phyloP scores from a whole-genome alignment of 2,329 filamentous ascomycete species.

The Clarireedia paspali region DNA sequence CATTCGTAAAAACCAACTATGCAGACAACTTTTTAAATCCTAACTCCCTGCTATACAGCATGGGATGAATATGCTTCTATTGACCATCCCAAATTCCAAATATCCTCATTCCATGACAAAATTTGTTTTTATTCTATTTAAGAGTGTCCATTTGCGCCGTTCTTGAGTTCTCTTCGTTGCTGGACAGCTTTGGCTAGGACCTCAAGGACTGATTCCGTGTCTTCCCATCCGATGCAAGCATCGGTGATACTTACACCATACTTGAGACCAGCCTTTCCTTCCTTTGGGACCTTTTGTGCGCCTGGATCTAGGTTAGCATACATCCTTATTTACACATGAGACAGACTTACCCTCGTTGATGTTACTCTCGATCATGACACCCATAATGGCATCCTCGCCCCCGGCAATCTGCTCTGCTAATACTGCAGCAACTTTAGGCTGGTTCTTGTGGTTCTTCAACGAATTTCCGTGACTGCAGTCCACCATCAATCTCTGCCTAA shows the following conservation, averaged over 20 bases:
- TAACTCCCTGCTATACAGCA: not conserved
- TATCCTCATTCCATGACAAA: not conserved
- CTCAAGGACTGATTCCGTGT: conserved; percentile 73
- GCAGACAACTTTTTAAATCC: not conserved
- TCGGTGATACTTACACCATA: conserved; percentile 97
- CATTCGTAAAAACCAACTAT: not conserved
- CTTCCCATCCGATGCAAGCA: conserved; percentile 91
- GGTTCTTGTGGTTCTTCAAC: conserved; percentile 92
- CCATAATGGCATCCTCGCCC: conserved; percentile 81
- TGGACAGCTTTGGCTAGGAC: conserved; percentile 73
- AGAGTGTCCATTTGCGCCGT: conserved; percentile 12
- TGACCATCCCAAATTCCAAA: not conserved
- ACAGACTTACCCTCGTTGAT: conserved; percentile 70
- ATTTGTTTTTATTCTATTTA: not conserved
- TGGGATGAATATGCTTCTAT: not conserved
- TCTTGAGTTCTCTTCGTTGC: conserved; percentile 50
- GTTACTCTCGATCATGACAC: conserved; percentile 98
- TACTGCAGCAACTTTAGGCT: conserved; percentile 80
- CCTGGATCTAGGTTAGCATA: conserved; percentile 38
- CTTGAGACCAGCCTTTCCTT: conserved; percentile 78
- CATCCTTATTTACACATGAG: not conserved
- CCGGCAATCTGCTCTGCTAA: conserved; percentile 77
- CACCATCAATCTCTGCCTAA: conserved; percentile 80
- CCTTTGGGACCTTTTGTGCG: conserved; percentile 82
- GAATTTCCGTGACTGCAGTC: conserved; percentile 98